Base-by-base conservation (phyloP, 805 yeast genomes). In the Suhomyces emberorum region DNA sequence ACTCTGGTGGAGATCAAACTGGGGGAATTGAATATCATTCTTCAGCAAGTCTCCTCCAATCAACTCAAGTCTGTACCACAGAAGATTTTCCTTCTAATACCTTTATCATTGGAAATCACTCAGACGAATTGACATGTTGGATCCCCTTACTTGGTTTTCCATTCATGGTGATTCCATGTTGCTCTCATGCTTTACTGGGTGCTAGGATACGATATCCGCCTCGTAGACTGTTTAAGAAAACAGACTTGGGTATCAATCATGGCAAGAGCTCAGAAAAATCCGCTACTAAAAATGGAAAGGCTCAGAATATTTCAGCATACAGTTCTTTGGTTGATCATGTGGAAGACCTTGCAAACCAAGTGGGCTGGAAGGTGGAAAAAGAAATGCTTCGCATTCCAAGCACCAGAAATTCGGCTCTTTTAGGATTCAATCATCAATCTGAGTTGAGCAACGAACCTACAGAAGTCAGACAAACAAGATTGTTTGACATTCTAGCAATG, bases 41-140 rank as follows among this genome's bases (percentile, higher is more conserved):
- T 1, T 72, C 85, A 14, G 64, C 66, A 4, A 66, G 63, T 34
- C 55, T 84, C 20, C 54, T 81, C 12, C 58, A 67, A 24, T 77
- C 84, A 27, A 15, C 72, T 63, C 40, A 72, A 63, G 69, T 68
- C 8, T 64, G 69, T 11, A 78, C 83, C 38, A 72, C 79, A 3
- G 79, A 82, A 1, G 83, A 80, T 33, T 84, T 83, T 43, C 81
- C 87, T 0, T 55, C 64, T 15, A 74, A 82, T 47, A 82, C 95
- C 0, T 91, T 91, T 51, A 61, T 89, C 23, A 88, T 91, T 30
- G 98, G 98, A 1, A 91, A 91, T 55, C 98, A 91, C 54, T 85
- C 95, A 1, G 98, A 91, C 57, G 98, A 91, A 55, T 70, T 91
- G 38, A 89, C 97, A 0, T 84, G 95, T 47, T 91, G 98, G 97